Evolutionary conservation across 2,329 filamentous ascomycete species (phyloP).

Genomic region (Hysterium pulicare): DNA sequence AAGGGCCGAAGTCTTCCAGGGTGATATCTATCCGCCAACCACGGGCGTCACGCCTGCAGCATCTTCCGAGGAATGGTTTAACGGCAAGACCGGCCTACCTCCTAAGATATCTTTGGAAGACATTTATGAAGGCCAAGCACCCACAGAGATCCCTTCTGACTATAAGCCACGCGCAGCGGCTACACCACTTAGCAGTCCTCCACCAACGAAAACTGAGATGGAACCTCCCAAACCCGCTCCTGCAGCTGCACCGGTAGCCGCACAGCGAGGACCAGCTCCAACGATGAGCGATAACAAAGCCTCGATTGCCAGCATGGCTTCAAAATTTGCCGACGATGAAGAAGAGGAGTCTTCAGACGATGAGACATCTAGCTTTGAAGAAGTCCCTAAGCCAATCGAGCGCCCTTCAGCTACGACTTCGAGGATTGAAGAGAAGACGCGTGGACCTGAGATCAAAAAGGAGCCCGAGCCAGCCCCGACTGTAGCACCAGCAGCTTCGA

Average conservation of each 20-base stretch:
- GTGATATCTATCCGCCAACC: slow-evolving; percentile 92
- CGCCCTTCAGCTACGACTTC: slow-evolving; percentile 45
- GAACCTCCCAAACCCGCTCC: slow-evolving; percentile 47
- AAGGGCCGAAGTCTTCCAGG: slow-evolving; percentile 90
- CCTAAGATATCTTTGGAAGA: slow-evolving; percentile 93
- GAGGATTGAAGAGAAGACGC: slow-evolving; percentile 40
- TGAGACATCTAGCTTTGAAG: slow-evolving; percentile 80
- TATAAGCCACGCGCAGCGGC: slow-evolving; percentile 56
- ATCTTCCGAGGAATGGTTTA: slow-evolving; percentile 77
- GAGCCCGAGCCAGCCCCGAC: slow-evolving; percentile 44
- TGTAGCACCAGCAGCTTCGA: slow-evolving; percentile 29
- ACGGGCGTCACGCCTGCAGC: slow-evolving; percentile 76
- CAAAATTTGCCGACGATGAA: slow-evolving; percentile 77
- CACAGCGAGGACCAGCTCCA: slow-evolving; percentile 55
- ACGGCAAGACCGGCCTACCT: slow-evolving; percentile 78
- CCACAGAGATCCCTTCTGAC: slow-evolving; percentile 71
- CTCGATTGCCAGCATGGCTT: slow-evolving; percentile 80
- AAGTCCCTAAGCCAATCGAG: slow-evolving; percentile 71
- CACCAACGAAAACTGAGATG: slow-evolving; percentile 53
- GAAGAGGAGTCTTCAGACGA: slow-evolving; percentile 59
- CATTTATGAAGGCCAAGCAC: slow-evolving; percentile 78
- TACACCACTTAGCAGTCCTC: slow-evolving; percentile 35
- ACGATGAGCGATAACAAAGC: slow-evolving; percentile 80
- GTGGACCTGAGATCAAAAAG: slow-evolving; percentile 27
- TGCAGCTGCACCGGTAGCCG: slow-evolving; percentile 46